These are phyloP conservation scores for Colletotrichum paranaense DNA, from an alignment of 2,329 filamentous ascomycete species.

Conservation along the genomic window DNA sequence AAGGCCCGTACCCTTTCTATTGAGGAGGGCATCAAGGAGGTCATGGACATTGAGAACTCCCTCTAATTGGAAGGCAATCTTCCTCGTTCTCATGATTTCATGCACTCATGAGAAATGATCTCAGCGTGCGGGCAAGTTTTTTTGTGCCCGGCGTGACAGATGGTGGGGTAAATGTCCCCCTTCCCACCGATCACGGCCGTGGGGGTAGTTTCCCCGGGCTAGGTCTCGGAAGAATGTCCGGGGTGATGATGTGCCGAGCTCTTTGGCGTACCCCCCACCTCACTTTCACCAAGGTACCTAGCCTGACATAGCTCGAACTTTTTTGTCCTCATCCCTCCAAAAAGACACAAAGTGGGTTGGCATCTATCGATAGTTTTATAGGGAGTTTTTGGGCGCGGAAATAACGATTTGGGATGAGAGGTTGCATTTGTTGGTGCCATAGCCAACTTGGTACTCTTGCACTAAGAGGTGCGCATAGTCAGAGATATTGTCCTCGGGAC, in stretches of 20 bases:
- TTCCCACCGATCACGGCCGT: conserved; percentile 29
- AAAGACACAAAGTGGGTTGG: background rate
- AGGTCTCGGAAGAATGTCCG: conserved; percentile 26
- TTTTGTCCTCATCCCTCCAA: background rate
- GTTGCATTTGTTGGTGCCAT: background rate
- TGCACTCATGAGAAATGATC: background rate
- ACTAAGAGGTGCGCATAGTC: background rate
- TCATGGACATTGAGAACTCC: conserved; percentile 73
- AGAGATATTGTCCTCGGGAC: background rate
- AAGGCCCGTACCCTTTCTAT: conserved; percentile 65
- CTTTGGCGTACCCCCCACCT: background rate
- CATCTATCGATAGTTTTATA: background rate
- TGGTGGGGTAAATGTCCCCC: conserved; percentile 11
- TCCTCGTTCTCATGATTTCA: background rate
- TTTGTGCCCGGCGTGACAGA: background rate
- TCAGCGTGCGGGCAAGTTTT: conserved; percentile 12
- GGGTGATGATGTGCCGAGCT: conserved; percentile 29
- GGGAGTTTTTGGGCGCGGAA: background rate
- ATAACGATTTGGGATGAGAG: background rate
- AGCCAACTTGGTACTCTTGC: background rate
- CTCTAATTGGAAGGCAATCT: conserved; percentile 46
- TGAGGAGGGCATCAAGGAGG: conserved; percentile 68
- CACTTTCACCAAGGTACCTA: background rate
- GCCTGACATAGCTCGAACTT: background rate
- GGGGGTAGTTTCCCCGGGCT: background rate